These are phyloP conservation scores for Candida patagonica DNA, from an alignment of 805 yeast species.

Conservation along the genomic window DNA sequence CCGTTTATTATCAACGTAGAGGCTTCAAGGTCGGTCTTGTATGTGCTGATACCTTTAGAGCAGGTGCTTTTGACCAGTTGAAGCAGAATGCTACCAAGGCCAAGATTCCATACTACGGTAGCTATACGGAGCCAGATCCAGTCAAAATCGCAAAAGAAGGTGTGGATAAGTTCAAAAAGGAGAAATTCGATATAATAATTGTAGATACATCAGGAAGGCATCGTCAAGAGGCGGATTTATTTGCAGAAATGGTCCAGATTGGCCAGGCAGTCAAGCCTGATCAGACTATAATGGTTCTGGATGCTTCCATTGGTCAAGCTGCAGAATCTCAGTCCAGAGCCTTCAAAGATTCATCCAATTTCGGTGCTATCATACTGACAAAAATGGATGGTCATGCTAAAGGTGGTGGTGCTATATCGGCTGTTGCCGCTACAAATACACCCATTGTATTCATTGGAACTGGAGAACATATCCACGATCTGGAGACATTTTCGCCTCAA, in stretches of 20 bases:
- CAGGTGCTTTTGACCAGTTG: conserved; percentile 98
- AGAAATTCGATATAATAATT: conserved; percentile 83
- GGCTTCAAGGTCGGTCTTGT: conserved; percentile 94
- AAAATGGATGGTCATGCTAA: conserved; percentile 98
- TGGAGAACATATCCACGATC: conserved; percentile 91
- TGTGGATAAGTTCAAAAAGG: conserved; percentile 82
- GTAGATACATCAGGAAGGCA: conserved; percentile 99
- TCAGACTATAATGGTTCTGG: conserved; percentile 95
- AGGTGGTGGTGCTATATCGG: conserved; percentile 99
- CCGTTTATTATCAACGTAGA: conserved; percentile 85
- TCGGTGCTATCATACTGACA: conserved; percentile 90
- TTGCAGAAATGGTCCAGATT: conserved; percentile 91
- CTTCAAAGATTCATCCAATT: conserved; percentile 83
- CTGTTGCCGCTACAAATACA: conserved; percentile 93
- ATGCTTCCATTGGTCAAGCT: conserved; percentile 97
- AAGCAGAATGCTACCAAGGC: conserved; percentile 97
- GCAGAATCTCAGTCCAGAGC: conserved; percentile 94
- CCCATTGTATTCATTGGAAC: conserved; percentile 97
- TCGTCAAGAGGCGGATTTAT: conserved; percentile 84
- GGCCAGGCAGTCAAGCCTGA: conserved; percentile 82
- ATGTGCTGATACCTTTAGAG: conserved; percentile 98
- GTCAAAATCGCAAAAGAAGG: conserved; percentile 87
- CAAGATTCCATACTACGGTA: conserved; percentile 87
- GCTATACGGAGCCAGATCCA: conserved; percentile 93
- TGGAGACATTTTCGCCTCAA: conserved; percentile 84